Evolutionary conservation across 2,329 filamentous ascomycete genomes (phyloP), one percentile per base, ranked within the genome.

Genomic region (Fusarium duplospermum): DNA sequence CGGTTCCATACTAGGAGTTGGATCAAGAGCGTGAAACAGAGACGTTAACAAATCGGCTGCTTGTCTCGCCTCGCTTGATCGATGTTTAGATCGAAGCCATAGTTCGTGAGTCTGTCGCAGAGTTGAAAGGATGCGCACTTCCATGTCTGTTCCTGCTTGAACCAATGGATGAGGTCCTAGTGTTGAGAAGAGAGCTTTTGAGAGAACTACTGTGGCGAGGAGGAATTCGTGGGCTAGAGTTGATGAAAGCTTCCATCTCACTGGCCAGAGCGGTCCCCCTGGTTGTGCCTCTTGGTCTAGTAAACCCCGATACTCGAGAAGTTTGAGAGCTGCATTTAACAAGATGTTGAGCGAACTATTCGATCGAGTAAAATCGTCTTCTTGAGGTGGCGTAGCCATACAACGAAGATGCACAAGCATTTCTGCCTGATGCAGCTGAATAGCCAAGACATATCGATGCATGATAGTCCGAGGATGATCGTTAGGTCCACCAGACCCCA

Each of bases 221-320:
- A 69, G 31, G 29, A 69, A 69, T 22, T 69, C 66, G 11, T 69
- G 62, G 14, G 64, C 14, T 7, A 69, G 64, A 18, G 50, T 66
- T 0, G 66, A 69, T 29, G 62, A 57, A 2, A 69, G 16, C 45
- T 62, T 69, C 57, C 63, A 56, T 11, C 66, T n/a, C 1, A 56
- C 40, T 18, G 24, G 38, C 45, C 63, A 69, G 1, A 69, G 24
- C 0, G 36, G 31, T 7, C 66, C 66, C 2, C 66, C 66, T 20
- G 62, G 56, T 22, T 66, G 63, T 4, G 59, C 58, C 58, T 60
- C 65, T 4, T 47, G 36, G 20, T 64, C 13, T 1, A 67, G 35
- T 14, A 59, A 20, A 20, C 54, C 35, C 3, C 63, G 42, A 11
- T 67, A 64, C 8, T 64, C 65, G 1, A 67, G 38, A 18, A 67